These are phyloP conservation scores for Laburnicola sp. DNA, from an alignment of 2,329 filamentous ascomycete genomes.

Conservation along the genomic window DNA sequence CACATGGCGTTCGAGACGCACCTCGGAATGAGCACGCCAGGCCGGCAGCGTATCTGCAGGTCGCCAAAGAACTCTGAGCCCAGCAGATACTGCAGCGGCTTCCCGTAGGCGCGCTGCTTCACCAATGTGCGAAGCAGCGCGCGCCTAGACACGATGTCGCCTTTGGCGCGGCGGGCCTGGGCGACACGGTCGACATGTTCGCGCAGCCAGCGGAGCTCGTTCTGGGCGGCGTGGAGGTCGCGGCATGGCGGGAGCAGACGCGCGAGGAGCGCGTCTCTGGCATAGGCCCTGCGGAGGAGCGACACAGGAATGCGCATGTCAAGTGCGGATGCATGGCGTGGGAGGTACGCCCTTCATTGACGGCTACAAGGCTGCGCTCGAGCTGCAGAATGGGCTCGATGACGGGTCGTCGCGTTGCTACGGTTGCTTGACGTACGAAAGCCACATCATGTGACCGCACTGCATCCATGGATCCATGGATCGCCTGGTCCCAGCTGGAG, in stretches of 20 bases:
- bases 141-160: constrained; percentile 20
- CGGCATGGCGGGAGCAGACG: constrained; percentile 66
- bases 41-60: constrained; percentile 74
- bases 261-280: constrained; percentile 60
- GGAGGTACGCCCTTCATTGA: no score
- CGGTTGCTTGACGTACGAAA: no score
- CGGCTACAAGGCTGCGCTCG: no score
- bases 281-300: constrained; percentile 59
- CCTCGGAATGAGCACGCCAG: constrained; percentile 84
- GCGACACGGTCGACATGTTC: constrained; percentile 54
- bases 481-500: no score
- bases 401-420: no score
- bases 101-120: constrained; percentile 57
- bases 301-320: constrained; percentile 60
- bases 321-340: constrained; percentile 11
- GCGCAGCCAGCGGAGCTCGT: constrained; percentile 74
- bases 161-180: constrained; percentile 24
- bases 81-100: constrained; percentile 86
- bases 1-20: constrained; percentile 34
- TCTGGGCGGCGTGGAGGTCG: constrained; percentile 63
- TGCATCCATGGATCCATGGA: no score
- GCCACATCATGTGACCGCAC: no score
- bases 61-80: constrained; percentile 86
- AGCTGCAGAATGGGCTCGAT: no score
- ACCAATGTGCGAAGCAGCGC: constrained; percentile 33